These are phyloP conservation scores for Citrullus amarus DNA, from an alignment of 306 rosid genomes.

Conservation along the genomic window DNA sequence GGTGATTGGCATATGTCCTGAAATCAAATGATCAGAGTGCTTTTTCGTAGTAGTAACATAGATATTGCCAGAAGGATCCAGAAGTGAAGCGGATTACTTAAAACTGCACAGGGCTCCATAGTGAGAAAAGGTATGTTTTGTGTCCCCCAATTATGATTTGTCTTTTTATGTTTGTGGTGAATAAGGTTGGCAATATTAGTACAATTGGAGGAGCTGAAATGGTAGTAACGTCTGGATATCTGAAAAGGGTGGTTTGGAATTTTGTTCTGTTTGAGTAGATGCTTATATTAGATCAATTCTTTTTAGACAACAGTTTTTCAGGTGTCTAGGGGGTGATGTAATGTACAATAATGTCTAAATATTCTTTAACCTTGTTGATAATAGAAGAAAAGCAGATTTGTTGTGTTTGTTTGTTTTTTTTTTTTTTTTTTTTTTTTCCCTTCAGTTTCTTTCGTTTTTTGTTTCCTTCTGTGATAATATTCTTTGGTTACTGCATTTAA, in stretches of 20 bases:
- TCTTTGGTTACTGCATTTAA: background rate
- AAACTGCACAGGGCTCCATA: background rate
- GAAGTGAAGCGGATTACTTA: background rate
- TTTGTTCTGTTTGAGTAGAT: background rate
- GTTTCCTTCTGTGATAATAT: background rate
- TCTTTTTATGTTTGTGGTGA: background rate
- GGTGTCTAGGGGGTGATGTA: background rate
- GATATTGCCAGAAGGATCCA: background rate
- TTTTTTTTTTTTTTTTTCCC: background rate
- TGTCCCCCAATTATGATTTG: background rate
- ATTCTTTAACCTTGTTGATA: conserved; percentile 10
- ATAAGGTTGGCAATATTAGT: background rate
- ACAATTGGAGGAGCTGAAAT: background rate
- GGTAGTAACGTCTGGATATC: background rate
- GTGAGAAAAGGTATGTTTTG: background rate
- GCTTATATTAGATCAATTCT: conserved; percentile 11
- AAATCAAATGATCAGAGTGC: background rate
- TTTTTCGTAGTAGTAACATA: background rate
- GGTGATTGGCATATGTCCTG: background rate
- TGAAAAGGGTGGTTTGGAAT: background rate
- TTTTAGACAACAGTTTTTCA: background rate
- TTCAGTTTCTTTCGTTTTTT: background rate
- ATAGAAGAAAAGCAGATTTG: conserved; percentile 8
- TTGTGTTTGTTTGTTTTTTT: background rate
- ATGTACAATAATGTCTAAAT: conserved; percentile 7